Percentiles rank a stretch among this genome's conserved stretches.
These are phyloP conservation scores for Russula compacta DNA, from an alignment of 768 basidiomycete genomes.

Conservation along the genomic window DNA sequence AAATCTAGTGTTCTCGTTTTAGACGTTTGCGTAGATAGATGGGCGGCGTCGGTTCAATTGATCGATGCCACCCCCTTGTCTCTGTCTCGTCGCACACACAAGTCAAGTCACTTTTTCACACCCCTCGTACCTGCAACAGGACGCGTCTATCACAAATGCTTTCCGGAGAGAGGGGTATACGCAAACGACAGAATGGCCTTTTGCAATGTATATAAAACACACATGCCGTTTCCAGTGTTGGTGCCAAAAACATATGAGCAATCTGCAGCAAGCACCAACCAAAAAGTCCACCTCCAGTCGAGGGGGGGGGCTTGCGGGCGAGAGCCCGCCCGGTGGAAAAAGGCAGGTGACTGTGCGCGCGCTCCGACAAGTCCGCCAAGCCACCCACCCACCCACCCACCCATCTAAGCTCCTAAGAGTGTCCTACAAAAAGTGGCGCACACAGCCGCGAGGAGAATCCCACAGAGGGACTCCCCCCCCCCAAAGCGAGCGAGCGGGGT, in stretches of 20 bases:
- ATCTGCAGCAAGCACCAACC: not conserved
- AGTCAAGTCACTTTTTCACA: not conserved
- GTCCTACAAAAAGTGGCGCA: no score
- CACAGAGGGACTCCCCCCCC: not conserved
- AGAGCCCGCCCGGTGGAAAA: not conserved
- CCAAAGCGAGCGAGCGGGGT: not conserved
- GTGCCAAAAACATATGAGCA: not conserved
- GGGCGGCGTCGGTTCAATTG: not conserved
- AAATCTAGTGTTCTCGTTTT: not conserved
- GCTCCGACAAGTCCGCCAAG: not conserved
- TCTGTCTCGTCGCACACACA: not conserved
- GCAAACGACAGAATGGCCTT: not conserved
- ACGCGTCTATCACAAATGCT: not conserved
- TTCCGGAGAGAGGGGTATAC: not conserved
- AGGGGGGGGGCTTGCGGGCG: not conserved
- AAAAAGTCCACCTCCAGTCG: not conserved
- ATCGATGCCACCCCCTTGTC: not conserved
- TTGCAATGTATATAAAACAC: not conserved
- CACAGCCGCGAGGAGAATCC: no score
- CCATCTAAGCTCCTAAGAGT: no score
- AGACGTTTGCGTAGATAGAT: not conserved
- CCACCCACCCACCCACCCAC: no score
- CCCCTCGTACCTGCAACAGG: not conserved
- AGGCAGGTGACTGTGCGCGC: not conserved
- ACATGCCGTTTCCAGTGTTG: not conserved